Conservation (phyloP, 306 rosid genomes). For the Fragaria nilgerrensis region DNA sequence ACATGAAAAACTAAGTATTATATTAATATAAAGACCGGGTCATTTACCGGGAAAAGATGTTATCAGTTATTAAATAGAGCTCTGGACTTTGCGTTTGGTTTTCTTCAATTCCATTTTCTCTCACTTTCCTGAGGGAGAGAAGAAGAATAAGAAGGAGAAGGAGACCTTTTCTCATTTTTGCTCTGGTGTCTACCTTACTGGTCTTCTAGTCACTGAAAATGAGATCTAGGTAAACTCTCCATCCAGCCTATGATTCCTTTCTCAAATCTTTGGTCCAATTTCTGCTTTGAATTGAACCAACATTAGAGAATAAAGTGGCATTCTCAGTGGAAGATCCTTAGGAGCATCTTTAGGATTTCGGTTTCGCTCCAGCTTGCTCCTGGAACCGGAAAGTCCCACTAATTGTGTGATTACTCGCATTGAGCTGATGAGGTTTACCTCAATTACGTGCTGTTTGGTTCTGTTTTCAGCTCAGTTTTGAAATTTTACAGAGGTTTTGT, state of each 20-base stretch:
- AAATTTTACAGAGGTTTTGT: slow-evolving; percentile 8
- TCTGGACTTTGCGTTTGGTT: background rate
- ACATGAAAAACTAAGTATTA: background rate
- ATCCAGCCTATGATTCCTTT: background rate
- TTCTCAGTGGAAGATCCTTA: slow-evolving; percentile 21
- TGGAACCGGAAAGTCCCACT: slow-evolving; percentile 4
- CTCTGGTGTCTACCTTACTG: slow-evolving; percentile 3
- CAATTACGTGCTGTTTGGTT: background rate
- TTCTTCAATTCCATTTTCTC: background rate
- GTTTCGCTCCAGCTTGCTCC: slow-evolving; percentile 8
- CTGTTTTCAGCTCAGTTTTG: background rate
- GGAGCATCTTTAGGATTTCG: slow-evolving; percentile 4
- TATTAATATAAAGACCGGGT: slow-evolving; percentile 5
- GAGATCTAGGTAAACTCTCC: slow-evolving; percentile 29
- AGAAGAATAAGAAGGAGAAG: background rate
- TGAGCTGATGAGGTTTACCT: background rate
- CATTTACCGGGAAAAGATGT: slow-evolving; percentile 30
- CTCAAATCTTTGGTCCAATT: background rate
- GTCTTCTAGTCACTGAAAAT: background rate
- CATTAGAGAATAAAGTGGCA: slow-evolving; percentile 25
- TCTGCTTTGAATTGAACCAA: background rate
- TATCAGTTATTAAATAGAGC: slow-evolving; percentile 17
- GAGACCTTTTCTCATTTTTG: slow-evolving; percentile 8
- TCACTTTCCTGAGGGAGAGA: background rate
- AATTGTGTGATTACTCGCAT: background rate